Evolutionary conservation across 768 basidiomycete species (phyloP), one percentile per base, ranked within the genome.

Genomic region (Russula sp.): DNA sequence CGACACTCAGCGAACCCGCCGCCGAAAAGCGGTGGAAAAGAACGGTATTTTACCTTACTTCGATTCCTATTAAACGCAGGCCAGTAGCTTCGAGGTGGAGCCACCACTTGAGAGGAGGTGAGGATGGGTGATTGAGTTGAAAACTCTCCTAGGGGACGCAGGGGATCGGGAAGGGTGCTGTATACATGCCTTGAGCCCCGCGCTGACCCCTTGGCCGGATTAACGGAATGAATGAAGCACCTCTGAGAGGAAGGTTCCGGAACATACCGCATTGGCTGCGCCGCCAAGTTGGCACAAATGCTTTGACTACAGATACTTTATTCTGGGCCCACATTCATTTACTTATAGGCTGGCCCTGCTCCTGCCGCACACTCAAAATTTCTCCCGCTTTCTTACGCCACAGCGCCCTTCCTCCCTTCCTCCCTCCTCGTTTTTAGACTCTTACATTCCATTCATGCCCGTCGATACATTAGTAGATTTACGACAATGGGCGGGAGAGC

Each of bases 1-100:
- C 61, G 61, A 63, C 53, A 66, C 65, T 66, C 66, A 56, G 66
- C 66, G 66, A 67, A 56, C 48, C 22, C 13, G 55, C 22, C 62
- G 57, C 42, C 40, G 48, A 57, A 54, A 63, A 22, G 22, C 20
- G 31, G n/a, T 45, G 45, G 45, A 48, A 48, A 27, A 48, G 9
- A 27, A 9, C 20, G 20, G 45, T 7, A 47, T 44, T 31, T 31
- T 34, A 42, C 14, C 9, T 34, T 44, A 22, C 44, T 61, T 55
- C 53, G 37, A 55, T 61, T 61, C 27, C 6, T 27, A 22, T 48
- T 31, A 47, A 20, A 27, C 7, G n/a, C 45, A 47, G 20, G 7
- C 47, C 4, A 27, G 9, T 27, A 48, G 47, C 22, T 48, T 48
- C 22, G 22, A 27, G 47, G 47, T 2, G 10, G 9, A 47, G 45